Conservation (phyloP, 2,329 filamentous ascomycete genomes). For the Beauveria asiatica region DNA sequence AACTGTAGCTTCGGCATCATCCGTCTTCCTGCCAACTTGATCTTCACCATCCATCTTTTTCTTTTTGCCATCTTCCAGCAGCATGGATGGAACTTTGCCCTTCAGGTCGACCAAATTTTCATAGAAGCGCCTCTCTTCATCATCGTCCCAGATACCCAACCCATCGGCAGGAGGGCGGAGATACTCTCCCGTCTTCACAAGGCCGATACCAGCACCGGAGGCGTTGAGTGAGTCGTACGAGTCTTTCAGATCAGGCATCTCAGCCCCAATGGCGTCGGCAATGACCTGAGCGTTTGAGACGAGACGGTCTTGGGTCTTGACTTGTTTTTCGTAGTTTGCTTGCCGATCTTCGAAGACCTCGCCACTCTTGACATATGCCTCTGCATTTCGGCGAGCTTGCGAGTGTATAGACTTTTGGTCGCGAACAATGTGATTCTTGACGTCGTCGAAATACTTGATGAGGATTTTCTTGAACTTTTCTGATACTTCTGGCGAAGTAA, state of each 20-base stretch:
- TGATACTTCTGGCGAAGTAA: constrained; percentile 68
- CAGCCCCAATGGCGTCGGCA: constrained; percentile 76
- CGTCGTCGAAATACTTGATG: constrained; percentile 82
- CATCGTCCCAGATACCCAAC: constrained; percentile 95
- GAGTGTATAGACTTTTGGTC: constrained; percentile 83
- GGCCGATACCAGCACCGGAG: constrained; percentile 72
- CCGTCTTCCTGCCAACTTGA: constrained; percentile 66
- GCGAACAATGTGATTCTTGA: constrained; percentile 79
- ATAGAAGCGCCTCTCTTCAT: constrained; percentile 95
- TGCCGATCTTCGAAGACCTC: constrained; percentile 98
- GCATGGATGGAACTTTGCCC: constrained; percentile 86
- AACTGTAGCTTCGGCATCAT: constrained; percentile 43
- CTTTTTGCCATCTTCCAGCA: constrained; percentile 91
- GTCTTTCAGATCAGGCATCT: constrained; percentile 90
- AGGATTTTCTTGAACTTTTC: constrained; percentile 81
- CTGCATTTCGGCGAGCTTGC: constrained; percentile 89
- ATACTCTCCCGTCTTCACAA: constrained; percentile 91
- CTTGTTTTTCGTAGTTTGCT: constrained; percentile 86
- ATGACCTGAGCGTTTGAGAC: constrained; percentile 84
- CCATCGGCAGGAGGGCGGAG: constrained; percentile 83
- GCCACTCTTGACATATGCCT: constrained; percentile 96
- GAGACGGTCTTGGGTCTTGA: constrained; percentile 86
- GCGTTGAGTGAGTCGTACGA: constrained; percentile 60
- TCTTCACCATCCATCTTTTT: constrained; percentile 81
- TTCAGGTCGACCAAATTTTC: constrained; percentile 93